These are phyloP conservation scores for Actinomucor elegans DNA, from an alignment of 371 early-diverging fungal species.

Conservation along the genomic window DNA sequence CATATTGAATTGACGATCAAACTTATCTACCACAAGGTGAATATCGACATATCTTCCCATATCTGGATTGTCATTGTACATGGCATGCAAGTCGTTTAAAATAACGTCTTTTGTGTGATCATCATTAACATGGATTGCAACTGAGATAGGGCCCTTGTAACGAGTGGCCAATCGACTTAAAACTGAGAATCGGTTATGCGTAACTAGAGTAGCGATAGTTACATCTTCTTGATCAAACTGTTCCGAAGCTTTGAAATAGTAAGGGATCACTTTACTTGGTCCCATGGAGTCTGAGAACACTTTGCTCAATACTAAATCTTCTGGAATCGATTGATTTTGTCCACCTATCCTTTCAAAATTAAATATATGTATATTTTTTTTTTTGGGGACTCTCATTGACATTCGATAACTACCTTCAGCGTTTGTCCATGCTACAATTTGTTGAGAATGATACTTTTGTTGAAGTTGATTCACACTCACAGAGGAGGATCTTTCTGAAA, in stretches of 20 bases:
- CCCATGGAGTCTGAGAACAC: conserved; percentile 65
- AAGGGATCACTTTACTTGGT: conserved; percentile 63
- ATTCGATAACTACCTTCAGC: conserved; percentile 33
- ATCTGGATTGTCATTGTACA: conserved; percentile 51
- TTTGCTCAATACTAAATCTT: conserved; percentile 58
- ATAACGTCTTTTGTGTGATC: conserved; percentile 48
- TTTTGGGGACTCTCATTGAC: too few species aligned
- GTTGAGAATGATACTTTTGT: conserved; percentile 18
- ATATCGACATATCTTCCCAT: conserved; percentile 57
- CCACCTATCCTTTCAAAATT: conserved; percentile 19
- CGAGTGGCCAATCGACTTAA: conserved; percentile 27
- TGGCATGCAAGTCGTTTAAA: conserved; percentile 45
- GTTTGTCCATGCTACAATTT: conserved; percentile 29
- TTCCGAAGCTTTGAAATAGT: conserved; percentile 55
- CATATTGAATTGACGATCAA: conserved; percentile 65
- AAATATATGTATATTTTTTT: conserved; percentile 12
- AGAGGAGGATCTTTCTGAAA: not conserved
- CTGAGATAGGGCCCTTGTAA: conserved; percentile 39
- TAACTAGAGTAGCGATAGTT: conserved; percentile 53
- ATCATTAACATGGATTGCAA: conserved; percentile 64
- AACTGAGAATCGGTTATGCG: conserved; percentile 45
- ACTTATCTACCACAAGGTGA: conserved; percentile 60
- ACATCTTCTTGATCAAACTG: conserved; percentile 56
- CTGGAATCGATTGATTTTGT: conserved; percentile 32
- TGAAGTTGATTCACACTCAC: conserved; percentile 20